Evolutionary conservation across 176 grass and related monocot genomes (phyloP), one percentile per base, ranked within the genome.

Genomic region (Elaeis guineensis): DNA sequence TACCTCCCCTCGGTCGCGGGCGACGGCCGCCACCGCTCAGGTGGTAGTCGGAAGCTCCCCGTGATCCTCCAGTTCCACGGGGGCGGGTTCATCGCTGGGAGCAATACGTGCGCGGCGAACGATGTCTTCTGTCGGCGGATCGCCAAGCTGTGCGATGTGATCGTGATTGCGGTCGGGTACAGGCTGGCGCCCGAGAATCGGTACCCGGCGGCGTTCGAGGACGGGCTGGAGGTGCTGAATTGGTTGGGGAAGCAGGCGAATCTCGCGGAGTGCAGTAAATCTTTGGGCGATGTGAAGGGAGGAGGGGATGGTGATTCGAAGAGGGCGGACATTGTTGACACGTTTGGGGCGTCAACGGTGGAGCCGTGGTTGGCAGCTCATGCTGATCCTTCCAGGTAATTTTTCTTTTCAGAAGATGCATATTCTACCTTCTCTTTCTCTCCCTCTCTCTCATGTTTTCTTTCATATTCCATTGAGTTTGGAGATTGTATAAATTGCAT

Each of bases 171-270:
- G 0, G 90, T 89, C 5, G 90, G 90, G 0, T 87, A 90, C 64
- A 80, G 86, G 70, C 73, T 95, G 2, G 83, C 86, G 50, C 90
- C 90, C 0, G 90, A 95, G 80, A 95, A 77, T 72, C 49, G 74
- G 0, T 95, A 82, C 65, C 90, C 90, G 8, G 86, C 86, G 1
- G 90, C 90, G 7, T 95, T 95, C 16, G 90, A 95, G 18, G 90
- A 95, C 21, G 90, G 86, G 49, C 62, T 90, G 25, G 84, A 85
- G 74, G 90, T 95, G 49, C 81, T 95, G 39, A 51, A 70, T 25
- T 95, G 90, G 86, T 73, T 95, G 56, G 90, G 71, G 64, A 95
- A 90, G 77, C 90, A 95, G 65, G 86, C 80, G 0, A 90, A 90
- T 51, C 83, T 95, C 5, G 80, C 80, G 7, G 65, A 62, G 19